Conservation (phyloP, 2,329 filamentous ascomycete species). For the Achaetomium macrosporum region DNA sequence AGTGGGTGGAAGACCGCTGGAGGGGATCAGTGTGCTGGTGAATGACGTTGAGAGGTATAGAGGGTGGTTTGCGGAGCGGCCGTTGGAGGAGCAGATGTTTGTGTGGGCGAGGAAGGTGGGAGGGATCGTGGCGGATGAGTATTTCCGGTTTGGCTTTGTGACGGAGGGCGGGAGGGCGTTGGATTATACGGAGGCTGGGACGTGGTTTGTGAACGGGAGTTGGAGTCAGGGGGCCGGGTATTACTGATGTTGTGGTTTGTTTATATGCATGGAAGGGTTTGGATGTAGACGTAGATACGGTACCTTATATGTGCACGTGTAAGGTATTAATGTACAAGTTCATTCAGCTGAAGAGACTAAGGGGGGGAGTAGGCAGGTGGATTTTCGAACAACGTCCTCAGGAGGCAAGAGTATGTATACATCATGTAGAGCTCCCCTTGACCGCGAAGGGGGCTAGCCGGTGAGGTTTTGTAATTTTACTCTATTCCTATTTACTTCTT, state of each 20-base stretch:
- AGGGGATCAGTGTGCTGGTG: conserved; percentile 30
- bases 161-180: conserved; percentile 21
- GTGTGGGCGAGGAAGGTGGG: conserved; percentile 19
- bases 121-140: conserved; percentile 20
- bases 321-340: too few relatives aligned
- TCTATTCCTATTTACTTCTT: background rate
- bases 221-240: conserved; percentile 24
- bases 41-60: conserved; percentile 29
- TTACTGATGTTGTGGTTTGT: conserved; percentile 4
- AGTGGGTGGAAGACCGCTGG: conserved; percentile 3
- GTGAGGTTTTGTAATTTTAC: background rate
- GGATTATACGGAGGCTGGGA: conserved; percentile 26
- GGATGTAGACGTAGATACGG: background rate
- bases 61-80: conserved; percentile 20
- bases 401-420: too few relatives aligned
- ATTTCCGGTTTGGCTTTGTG: conserved; percentile 28
- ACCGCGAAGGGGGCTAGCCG: background rate
- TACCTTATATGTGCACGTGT: too few relatives aligned
- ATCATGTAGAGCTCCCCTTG: too few relatives aligned
- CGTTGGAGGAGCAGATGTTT: conserved; percentile 22
- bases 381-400: too few relatives aligned
- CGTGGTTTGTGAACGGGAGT: conserved; percentile 27
- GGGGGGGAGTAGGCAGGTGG: too few relatives aligned
- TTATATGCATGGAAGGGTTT: background rate
- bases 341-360: too few relatives aligned